Base-by-base conservation (phyloP, 768 basidiomycete species). In the Lactifluus rugatus region DNA sequence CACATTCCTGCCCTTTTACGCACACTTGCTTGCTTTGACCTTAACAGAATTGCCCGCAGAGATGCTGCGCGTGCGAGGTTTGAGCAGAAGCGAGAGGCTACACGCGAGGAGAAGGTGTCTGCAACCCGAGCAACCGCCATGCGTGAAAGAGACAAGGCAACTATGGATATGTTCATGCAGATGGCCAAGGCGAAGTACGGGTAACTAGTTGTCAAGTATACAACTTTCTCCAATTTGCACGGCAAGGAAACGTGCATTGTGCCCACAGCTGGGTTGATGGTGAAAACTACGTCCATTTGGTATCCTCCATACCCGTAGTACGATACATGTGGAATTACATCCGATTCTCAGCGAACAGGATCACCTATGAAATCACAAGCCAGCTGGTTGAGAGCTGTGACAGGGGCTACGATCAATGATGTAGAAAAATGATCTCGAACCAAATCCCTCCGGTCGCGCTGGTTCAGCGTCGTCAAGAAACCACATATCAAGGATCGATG, bases 161-260 rank as follows among this genome's bases (percentile, higher is more conserved):
- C 92, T 0, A 97, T 97, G 91, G 91, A 91, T 57, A 94, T 93
- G 92, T 93, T 96, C 71, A 89, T 89, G 71, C 83, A 86, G 63
- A 73, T 95, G 68, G 93, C 93, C n/a, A 92, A 88, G 69, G 78
- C 88, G 66, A 76, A 88, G 56, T 95, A 89, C 64, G 92, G 91
- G 31, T 91, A 70, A 78, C 31, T 23, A 16, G 14, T 13, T 39
- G 2, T 39, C 37, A 39, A 6, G n/a, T 17, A 14, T 39, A 34
- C 34, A 36, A 13, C 9, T 11, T 36, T 36, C 13, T 36, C 11
- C 34, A 36, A 11, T 14, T 36, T n/a, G n/a, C n/a, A n/a, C n/a
- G n/a, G n/a, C n/a, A n/a, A n/a, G n/a, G n/a, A n/a, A n/a, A n/a
- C n/a, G n/a, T n/a, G n/a, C n/a, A n/a, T n/a, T n/a, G n/a, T n/a